Base-by-base conservation (phyloP, 2,329 filamentous ascomycete genomes). In the Fusarium sp. region DNA sequence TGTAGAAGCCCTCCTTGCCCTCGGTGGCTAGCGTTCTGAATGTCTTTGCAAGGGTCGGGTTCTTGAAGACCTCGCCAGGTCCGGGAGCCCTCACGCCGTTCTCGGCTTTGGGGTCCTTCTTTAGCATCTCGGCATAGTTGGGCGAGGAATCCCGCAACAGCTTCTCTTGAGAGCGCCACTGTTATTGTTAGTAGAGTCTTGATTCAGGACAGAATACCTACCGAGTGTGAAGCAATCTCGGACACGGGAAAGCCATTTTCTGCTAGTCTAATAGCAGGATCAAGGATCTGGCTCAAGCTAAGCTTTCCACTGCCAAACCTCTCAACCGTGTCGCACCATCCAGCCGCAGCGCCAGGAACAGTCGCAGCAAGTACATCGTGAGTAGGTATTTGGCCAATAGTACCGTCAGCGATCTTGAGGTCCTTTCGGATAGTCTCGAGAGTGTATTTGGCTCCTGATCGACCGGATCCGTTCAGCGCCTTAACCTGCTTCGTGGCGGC, bases 391-490 rank as follows among this genome's bases (percentile, higher is more conserved):
- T 85, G 85, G 2, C 85, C 87, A 1, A 80, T 76, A 43, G 89
- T 83, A 14, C 88, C 90, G 9, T 90, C 88, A 2, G 88, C 85
- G 16, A 97, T 78, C 0, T 90, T 91, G 27, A 98, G 86, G 72
- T 93, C 92, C 66, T 88, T 87, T 27, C 94, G 90, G 64, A 97
- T 88, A 35, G 86, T 88, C 63, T 95, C 92, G 1, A 97, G 87
- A 0, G 92, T 93, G 72, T 86, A 91, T 41, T 92, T 91, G 61
- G 84, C 87, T 6, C 94, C 92, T 5, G 95, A 91, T 31, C 97
- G 92, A n/a, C 97, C 97, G 2, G 95, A 98, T 22, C 95, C 97
- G 83, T 99, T 99, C 83, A 98, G 86, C 11, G 95, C 94, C 64
- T 92, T 92, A 10, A 98, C 92, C 73, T 93, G 93, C 80, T 93